A percentile compares a stretch with the other conserved stretches of the same genome.
Evolutionary conservation across 116 monocot genomes (phyloP).

Genomic region (Posidonia oceanica): DNA sequence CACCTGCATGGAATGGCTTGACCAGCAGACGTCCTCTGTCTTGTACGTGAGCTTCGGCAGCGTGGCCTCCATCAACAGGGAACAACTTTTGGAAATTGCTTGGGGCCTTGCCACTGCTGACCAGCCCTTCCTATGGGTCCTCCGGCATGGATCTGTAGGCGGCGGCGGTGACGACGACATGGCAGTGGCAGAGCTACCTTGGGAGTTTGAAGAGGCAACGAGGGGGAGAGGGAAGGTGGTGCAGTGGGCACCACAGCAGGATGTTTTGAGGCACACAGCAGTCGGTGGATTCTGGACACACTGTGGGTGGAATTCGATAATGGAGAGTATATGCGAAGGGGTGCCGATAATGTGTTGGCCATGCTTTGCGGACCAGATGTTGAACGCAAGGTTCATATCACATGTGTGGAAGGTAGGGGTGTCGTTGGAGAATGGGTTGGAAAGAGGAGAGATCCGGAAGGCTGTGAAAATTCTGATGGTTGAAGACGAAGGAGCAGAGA

Average conservation of each 20-base stretch:
- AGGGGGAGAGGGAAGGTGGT: neutral
- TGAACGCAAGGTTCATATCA: slow-evolving; percentile 8
- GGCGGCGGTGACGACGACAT: neutral
- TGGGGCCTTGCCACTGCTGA: slow-evolving; percentile 12
- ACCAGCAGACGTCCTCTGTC: slow-evolving; percentile 13
- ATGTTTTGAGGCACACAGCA: slow-evolving; percentile 5
- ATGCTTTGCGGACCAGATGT: slow-evolving; percentile 11
- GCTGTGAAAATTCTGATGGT: slow-evolving; percentile 9
- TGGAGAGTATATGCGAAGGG: slow-evolving; percentile 18
- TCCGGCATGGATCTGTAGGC: slow-evolving; percentile 8
- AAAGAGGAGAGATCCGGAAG: neutral
- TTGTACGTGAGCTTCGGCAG: slow-evolving; percentile 36
- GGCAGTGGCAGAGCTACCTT: neutral
- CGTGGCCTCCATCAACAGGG: slow-evolving; percentile 5
- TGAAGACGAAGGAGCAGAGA: slow-evolving; percentile 2
- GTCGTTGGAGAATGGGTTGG: neutral
- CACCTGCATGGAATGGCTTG: slow-evolving; percentile 20
- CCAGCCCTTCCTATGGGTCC: slow-evolving; percentile 23
- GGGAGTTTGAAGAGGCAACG: neutral
- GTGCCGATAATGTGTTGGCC: slow-evolving; percentile 18
- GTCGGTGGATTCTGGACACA: slow-evolving; percentile 33
- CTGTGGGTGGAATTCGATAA: slow-evolving; percentile 59
- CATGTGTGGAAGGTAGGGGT: slow-evolving; percentile 18
- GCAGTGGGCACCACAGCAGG: slow-evolving; percentile 12
- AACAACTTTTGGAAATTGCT: slow-evolving; percentile 13